phyloP scores from a whole-genome alignment of 768 basidiomycete genomes.

The Serendipita sp. region DNA sequence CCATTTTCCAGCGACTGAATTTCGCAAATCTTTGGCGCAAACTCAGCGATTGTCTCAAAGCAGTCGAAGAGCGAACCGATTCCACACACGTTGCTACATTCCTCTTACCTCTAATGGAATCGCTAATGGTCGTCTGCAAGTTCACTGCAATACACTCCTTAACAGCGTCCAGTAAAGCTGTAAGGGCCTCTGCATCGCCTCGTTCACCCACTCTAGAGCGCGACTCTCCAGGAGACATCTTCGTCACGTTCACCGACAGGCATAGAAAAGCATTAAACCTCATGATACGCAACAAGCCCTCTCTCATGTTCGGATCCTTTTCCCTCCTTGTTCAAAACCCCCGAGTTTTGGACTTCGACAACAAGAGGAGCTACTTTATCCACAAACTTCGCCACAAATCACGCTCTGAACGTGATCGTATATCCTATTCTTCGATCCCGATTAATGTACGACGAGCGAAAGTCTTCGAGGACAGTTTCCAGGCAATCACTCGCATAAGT shows the following conservation, averaged over 20 bases:
- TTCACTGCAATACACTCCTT: constrained; percentile 60
- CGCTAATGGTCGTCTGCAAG: constrained; percentile 97
- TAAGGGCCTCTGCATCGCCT: constrained; percentile 54
- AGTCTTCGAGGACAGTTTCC: constrained; percentile 97
- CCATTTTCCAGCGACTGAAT: constrained; percentile 80
- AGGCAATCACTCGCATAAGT: constrained; percentile 69
- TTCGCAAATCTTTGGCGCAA: constrained; percentile 80
- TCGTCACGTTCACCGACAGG: constrained; percentile 81
- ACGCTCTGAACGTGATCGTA: constrained; percentile 34
- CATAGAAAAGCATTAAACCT: constrained; percentile 89
- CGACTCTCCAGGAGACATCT: constrained; percentile 78
- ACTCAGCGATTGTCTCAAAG: constrained; percentile 73
- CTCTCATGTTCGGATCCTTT: constrained; percentile 95
- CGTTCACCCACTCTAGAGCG: constrained; percentile 16
- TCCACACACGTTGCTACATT: constrained; percentile 84
- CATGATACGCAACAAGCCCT: constrained; percentile 97
- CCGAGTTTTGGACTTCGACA: constrained; percentile 94
- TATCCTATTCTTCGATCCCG: constrained; percentile 70
- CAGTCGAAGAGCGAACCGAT: constrained; percentile 64
- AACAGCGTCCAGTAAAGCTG: constrained; percentile 28
- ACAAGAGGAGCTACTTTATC: constrained; percentile 92
- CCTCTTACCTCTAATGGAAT: constrained; percentile 83
- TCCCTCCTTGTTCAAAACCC: constrained; percentile 91
- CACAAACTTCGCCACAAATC: constrained; percentile 81
- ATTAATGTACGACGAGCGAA: constrained; percentile 77